These are phyloP conservation scores for Calonectria crousiana DNA, from an alignment of 2,329 filamentous ascomycete genomes.

Conservation along the genomic window DNA sequence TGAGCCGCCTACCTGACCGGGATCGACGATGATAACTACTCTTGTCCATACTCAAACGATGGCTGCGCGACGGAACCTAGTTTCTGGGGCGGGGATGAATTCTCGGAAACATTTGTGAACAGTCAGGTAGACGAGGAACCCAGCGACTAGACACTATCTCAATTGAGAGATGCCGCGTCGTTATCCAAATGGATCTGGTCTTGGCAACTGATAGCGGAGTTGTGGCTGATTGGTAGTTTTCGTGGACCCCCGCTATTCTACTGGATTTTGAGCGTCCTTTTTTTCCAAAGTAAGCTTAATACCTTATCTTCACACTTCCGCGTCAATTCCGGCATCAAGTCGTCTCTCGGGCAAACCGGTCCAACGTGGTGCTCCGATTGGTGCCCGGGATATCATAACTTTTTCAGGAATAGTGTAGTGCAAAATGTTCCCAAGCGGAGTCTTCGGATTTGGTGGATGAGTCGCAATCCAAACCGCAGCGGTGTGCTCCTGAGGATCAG, in stretches of 20 bases:
- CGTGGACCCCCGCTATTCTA: background rate
- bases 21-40: background rate
- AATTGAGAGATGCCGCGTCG: background rate
- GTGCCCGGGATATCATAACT: conserved; percentile 9
- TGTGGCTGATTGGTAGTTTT: background rate
- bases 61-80: background rate
- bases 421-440: too few species aligned
- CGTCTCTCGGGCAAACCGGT: background rate
- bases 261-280: background rate
- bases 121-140: background rate
- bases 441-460: background rate
- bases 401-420: background rate
- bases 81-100: background rate
- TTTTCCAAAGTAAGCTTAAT: conserved; percentile 9
- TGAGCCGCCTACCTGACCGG: background rate
- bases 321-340: background rate
- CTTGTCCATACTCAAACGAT: background rate
- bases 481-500: background rate
- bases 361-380: background rate
- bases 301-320: background rate
- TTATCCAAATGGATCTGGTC: background rate
- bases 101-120: background rate
- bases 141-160: background rate
- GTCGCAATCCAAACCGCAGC: background rate
- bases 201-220: conserved; percentile 4